Evolutionary conservation across 2,329 filamentous ascomycete species (phyloP).

Genomic region (Beauveria sp.): DNA sequence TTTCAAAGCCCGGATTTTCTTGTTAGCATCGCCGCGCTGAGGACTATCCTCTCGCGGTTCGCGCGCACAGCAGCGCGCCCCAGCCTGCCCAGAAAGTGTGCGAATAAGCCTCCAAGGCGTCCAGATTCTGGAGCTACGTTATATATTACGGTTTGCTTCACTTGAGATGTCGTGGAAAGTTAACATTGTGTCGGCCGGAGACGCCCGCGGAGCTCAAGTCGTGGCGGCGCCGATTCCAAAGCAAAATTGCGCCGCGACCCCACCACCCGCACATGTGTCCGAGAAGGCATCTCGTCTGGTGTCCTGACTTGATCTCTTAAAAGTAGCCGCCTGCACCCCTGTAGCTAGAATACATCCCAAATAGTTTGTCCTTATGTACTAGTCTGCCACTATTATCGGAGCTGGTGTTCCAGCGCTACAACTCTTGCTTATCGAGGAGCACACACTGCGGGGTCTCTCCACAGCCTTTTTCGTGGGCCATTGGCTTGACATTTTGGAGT

Average conservation of each 20-base stretch:
- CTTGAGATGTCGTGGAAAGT: no score
- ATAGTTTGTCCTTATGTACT: not conserved
- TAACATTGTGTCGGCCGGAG: not conserved
- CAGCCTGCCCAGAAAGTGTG: no score
- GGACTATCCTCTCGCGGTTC: no score
- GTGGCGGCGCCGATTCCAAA: not conserved
- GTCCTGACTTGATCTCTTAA: not conserved
- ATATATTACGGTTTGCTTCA: no score
- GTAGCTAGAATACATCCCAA: not conserved
- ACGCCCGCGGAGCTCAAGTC: not conserved
- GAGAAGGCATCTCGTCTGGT: not conserved
- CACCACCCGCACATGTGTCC: not conserved
- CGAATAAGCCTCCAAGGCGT: no score
- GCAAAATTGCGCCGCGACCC: not conserved
- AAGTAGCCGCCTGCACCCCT: not conserved
- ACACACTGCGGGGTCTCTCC: conserved; percentile 9
- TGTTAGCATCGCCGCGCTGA: no score
- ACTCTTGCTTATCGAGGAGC: not conserved
- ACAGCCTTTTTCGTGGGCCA: not conserved
- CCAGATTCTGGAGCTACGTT: no score
- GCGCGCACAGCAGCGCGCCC: no score
- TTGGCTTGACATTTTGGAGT: not conserved
- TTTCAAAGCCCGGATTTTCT: no score
- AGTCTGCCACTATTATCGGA: not conserved
- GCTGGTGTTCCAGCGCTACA: not conserved